Evolutionary conservation across 1,139 yeast genomes (phyloP).

Genomic region (Hyphopichia fennica): DNA sequence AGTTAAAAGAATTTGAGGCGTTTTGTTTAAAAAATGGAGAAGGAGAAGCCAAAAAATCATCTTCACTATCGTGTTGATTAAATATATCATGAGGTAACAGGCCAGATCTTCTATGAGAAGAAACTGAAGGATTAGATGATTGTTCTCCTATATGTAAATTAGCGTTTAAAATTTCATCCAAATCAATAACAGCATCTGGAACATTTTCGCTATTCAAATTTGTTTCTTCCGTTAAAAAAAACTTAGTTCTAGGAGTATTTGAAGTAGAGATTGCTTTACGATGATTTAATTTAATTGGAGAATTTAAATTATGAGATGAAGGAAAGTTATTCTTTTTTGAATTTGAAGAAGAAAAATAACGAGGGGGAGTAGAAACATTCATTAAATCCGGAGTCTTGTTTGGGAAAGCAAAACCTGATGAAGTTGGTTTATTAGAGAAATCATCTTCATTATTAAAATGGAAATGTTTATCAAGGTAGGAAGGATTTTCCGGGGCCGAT

Average conservation of each 20-base stretch:
- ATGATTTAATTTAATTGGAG: conserved; percentile 36
- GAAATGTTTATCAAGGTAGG: conserved; percentile 24
- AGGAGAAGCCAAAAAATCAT: conserved; percentile 34
- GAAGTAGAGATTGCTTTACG: conserved; percentile 15
- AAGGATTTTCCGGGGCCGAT: conserved; percentile 5
- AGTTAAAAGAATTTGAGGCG: conserved; percentile 11
- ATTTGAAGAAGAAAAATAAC: conserved; percentile 10
- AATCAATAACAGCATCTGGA: conserved; percentile 64
- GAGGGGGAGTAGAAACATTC: conserved; percentile 17
- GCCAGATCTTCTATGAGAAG: conserved; percentile 44
- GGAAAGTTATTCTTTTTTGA: conserved; percentile 1
- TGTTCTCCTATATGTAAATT: conserved; percentile 30
- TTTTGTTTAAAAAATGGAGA: conserved; percentile 24
- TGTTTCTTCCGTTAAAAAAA: conserved; percentile 37
- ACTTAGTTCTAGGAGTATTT: conserved; percentile 20
- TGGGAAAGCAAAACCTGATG: conserved; percentile 28
- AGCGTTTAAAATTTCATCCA: conserved; percentile 56
- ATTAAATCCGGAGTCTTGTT: conserved; percentile 19
- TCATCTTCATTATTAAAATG: conserved; percentile 39
- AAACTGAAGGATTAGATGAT: conserved; percentile 5
- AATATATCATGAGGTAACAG: conserved; percentile 42
- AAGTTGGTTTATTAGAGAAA: conserved; percentile 23
- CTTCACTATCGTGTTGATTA: conserved; percentile 30
- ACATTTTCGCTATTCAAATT: conserved; percentile 34
- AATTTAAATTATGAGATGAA: conserved; percentile 20